Evolutionary conservation across 208 protist genomes (phyloP), one percentile per base, ranked within the genome.

Genomic region (Angomonas ambiguus): DNA sequence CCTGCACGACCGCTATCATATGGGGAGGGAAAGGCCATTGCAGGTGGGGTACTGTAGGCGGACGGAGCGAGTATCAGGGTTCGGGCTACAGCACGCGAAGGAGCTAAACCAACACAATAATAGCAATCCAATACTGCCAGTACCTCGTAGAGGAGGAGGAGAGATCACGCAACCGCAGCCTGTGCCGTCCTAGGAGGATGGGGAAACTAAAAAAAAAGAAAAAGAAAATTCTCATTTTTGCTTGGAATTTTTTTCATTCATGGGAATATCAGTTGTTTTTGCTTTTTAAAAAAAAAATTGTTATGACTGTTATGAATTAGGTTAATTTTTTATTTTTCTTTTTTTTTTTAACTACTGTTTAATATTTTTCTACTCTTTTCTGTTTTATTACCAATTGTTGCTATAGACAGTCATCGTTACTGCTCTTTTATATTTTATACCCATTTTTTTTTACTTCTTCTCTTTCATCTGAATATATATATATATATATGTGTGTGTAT

Each of bases 31-130:
- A n/a, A 82, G 80, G 67, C 82, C 82, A 25, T 75, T 89, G 55
- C 85, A 92, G 69, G 86, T 92, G 35, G 84, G 77, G 2, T 92
- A 92, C 73, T 87, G 86, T 62, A 72, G 74, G 22, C 77, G 73
- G 34, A 88, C 74, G 24, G 80, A 88, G 31, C 32, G 67, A 28
- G 85, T 88, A 33, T 89, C 82, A 2, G 60, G 73, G 18, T 92
- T 87, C 64, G 86, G 86, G 20, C 76, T 67, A 45, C 65, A 82
- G 55, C 86, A 92, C 65, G 83, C 83, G 24, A 65, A 76, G 28
- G 67, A 82, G 62, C 71, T 92, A 20, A 74, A 79, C 6, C 65
- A 75, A 38, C 74, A 87, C 62, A 92, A 92, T 64, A 80, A 66
- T 38, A 79, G 80, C 0, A 92, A 92, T 60, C 86, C 86, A 1